Percentiles rank a stretch among this genome's conserved stretches.
Evolutionary conservation across 768 basidiomycete species (phyloP).

Genomic region (Calocera cornea): DNA sequence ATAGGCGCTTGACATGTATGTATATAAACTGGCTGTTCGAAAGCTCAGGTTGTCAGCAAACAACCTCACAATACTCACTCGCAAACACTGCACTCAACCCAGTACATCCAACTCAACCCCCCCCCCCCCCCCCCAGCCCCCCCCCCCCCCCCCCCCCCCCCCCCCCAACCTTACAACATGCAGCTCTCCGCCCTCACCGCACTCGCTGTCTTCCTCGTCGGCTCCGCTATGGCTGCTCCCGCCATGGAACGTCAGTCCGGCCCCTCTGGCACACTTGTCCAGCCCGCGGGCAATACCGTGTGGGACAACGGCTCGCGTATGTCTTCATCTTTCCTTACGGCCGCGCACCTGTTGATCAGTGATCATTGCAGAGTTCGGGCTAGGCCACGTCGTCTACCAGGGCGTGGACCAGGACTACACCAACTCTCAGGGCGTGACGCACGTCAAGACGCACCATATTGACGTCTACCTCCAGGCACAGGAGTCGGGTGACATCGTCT

Average conservation of each 20-base stretch:
- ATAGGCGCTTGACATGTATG: too few species aligned
- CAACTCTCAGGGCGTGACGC: neutral
- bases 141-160: too few species aligned
- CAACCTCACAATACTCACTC: too few species aligned
- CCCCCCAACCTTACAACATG: too few species aligned
- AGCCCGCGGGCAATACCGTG: neutral
- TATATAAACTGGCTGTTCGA: too few species aligned
- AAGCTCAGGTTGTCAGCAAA: too few species aligned
- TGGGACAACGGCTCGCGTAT: neutral
- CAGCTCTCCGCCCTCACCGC: neutral
- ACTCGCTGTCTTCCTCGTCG: neutral
- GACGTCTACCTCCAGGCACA: neutral
- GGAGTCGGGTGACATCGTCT: neutral
- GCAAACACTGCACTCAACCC: too few species aligned
- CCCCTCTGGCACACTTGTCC: neutral
- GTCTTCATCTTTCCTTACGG: neutral
- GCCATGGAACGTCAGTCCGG: neutral
- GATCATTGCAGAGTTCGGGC: neutral
- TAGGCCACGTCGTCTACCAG: neutral
- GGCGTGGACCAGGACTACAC: neutral
- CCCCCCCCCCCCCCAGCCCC: too few species aligned
- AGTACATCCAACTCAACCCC: too few species aligned
- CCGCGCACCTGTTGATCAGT: neutral
- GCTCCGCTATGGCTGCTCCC: neutral
- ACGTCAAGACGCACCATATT: neutral